phyloP scores from a whole-genome alignment of 768 basidiomycete species.

The Amanita thiersii region DNA sequence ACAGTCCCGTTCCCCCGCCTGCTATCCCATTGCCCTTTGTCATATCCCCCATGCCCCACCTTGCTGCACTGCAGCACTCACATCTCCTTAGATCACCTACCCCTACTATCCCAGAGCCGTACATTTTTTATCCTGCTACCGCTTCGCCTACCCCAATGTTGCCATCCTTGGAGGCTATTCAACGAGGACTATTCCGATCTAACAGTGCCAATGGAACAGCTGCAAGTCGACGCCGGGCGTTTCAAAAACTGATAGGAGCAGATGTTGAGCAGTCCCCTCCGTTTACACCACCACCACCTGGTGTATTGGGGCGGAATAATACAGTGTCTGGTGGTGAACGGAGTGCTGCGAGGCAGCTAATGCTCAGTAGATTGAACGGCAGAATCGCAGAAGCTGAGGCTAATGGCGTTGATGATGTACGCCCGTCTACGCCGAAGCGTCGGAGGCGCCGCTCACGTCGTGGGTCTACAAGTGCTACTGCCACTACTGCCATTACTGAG shows the following conservation, averaged over 20 bases:
- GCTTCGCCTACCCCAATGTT: constrained; percentile 60
- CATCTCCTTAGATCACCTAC: constrained; percentile 44
- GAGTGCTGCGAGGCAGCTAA: constrained; percentile 57
- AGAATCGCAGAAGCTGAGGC: constrained; percentile 51
- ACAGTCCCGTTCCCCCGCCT: constrained; percentile 31
- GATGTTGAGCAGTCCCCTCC: constrained; percentile 61
- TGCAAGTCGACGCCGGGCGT: constrained; percentile 59
- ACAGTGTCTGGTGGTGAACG: constrained; percentile 81
- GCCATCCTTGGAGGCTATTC: constrained; percentile 73
- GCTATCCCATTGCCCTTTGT: constrained; percentile 27
- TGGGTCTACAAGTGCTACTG: constrained; percentile 32
- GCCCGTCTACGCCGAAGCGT: constrained; percentile 41
- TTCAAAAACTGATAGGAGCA: constrained; percentile 76
- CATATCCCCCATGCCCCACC: constrained; percentile 42
- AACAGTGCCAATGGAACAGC: constrained; percentile 83
- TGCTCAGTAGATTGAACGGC: constrained; percentile 58
- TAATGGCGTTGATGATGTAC: constrained; percentile 50
- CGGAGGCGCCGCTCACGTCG: constrained; percentile 50
- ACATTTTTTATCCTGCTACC: constrained; percentile 55
- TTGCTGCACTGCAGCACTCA: constrained; percentile 44
- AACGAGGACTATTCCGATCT: constrained; percentile 75
- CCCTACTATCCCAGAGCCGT: constrained; percentile 44
- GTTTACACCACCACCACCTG: constrained; percentile 38
- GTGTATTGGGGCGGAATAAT: constrained; percentile 57
- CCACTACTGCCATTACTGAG: constrained; percentile 43